Percentiles rank a stretch among this genome's conserved stretches.
phyloP scores from a whole-genome alignment of 1,139 yeast species.

The Yamadazyma songkhlaensis region DNA sequence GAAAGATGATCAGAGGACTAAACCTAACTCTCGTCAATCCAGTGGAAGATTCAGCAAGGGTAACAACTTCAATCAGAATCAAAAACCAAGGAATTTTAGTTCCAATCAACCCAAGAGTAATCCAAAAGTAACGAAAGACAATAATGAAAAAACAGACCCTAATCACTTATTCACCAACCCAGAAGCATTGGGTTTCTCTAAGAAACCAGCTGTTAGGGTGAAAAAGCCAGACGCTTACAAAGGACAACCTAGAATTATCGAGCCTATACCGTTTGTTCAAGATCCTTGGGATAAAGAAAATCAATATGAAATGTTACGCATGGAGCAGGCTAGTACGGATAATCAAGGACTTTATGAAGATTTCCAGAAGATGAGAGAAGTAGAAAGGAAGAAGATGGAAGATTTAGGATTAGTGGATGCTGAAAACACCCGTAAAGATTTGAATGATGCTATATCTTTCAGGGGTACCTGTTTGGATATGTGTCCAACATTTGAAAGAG shows the following conservation, averaged over 20 bases:
- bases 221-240: slow-evolving; percentile 37
- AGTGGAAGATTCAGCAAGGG: too few species aligned
- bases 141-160: too few species aligned
- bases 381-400: slow-evolving; percentile 81
- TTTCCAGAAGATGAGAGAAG: slow-evolving; percentile 71
- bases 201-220: slow-evolving; percentile 17
- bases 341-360: slow-evolving; percentile 46
- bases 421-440: slow-evolving; percentile 75
- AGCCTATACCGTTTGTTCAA: slow-evolving; percentile 33
- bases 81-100: too few species aligned
- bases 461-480: slow-evolving; percentile 87
- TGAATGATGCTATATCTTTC: slow-evolving; percentile 83
- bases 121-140: too few species aligned
- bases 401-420: slow-evolving; percentile 80
- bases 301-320: slow-evolving; percentile 36
- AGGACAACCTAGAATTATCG: slow-evolving; percentile 35
- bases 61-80: too few species aligned
- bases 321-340: slow-evolving; percentile 34
- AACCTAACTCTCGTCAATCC: not conserved
- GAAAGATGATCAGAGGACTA: slow-evolving; percentile 5
- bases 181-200: slow-evolving; percentile 27
- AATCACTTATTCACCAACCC: slow-evolving; percentile 17
- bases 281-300: slow-evolving; percentile 42
- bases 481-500: slow-evolving; percentile 95
- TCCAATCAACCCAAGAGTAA: too few species aligned